phyloP scores from a whole-genome alignment of 805 yeast genomes.

The Suhomyces sp. region DNA sequence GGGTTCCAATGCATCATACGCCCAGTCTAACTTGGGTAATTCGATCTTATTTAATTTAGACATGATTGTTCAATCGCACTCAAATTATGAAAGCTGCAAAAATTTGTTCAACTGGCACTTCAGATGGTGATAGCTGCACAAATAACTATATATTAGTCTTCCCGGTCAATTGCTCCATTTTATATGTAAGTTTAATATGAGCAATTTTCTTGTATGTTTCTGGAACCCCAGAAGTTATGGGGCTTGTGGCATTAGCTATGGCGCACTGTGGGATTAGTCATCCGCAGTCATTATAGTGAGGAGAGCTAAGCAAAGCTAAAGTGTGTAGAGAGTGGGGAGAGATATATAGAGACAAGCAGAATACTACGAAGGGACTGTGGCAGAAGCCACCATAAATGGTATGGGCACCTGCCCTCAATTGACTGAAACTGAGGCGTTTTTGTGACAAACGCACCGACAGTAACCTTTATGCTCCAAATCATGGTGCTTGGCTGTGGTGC shows the following conservation, averaged over 20 bases:
- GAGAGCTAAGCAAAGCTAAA: background rate
- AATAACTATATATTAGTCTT: background rate
- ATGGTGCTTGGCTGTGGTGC: no score
- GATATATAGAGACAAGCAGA: no score
- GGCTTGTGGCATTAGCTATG: background rate
- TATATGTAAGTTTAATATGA: background rate
- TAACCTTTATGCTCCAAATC: no score
- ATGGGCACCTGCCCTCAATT: background rate
- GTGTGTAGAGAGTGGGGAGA: no score
- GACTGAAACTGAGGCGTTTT: background rate
- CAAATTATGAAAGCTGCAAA: no score
- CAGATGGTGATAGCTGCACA: no score
- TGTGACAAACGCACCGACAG: no score
- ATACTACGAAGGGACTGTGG: no score
- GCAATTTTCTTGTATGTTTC: background rate
- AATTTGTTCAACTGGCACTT: no score
- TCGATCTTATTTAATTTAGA: slow-evolving; percentile 7
- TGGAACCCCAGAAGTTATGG: slow-evolving; percentile 6
- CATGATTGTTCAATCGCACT: slow-evolving; percentile 1
- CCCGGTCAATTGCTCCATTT: background rate
- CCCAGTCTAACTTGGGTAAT: slow-evolving; percentile 47
- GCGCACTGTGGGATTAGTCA: background rate
- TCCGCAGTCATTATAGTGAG: background rate
- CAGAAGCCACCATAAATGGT: background rate
- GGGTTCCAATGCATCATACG: slow-evolving; percentile 48